Percentiles rank a stretch among this genome's conserved stretches.
These are phyloP conservation scores for Cubamyces sp. DNA, from an alignment of 768 basidiomycete genomes.

Conservation along the genomic window DNA sequence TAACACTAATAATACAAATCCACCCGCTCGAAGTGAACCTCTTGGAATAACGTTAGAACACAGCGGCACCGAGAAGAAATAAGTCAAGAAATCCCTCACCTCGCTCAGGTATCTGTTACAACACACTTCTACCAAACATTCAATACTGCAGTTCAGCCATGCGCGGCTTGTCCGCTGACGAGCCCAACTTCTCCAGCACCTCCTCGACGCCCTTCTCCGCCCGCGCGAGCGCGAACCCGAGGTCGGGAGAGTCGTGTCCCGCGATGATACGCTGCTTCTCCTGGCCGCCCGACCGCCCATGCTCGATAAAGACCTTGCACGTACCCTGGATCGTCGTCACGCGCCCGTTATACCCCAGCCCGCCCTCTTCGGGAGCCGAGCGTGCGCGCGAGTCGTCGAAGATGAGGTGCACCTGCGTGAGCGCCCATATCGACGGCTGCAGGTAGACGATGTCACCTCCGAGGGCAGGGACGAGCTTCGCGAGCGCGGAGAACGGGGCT, in stretches of 20 bases:
- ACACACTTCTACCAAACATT: not conserved
- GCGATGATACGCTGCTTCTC: constrained; percentile 32
- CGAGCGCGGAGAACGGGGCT: constrained; percentile 38
- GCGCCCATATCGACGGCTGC: constrained; percentile 43
- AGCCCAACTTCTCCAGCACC: constrained; percentile 29
- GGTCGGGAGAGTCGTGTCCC: constrained; percentile 26
- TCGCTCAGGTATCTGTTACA: not conserved
- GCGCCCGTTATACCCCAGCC: constrained; percentile 40
- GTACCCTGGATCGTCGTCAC: constrained; percentile 38
- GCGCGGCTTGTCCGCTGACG: constrained; percentile 17
- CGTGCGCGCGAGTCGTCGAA: constrained; percentile 47
- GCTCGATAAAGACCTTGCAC: constrained; percentile 41
- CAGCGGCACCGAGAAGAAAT: too few species aligned
- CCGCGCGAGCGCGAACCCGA: constrained; percentile 32
- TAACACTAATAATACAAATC: too few species aligned
- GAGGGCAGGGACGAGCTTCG: constrained; percentile 30
- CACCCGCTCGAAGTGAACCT: too few species aligned
- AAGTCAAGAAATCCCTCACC: not conserved
- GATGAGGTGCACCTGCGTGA: constrained; percentile 41
- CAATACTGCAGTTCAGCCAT: constrained; percentile 20
- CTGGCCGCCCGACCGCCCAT: constrained; percentile 32
- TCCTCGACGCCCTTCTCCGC: constrained; percentile 34
- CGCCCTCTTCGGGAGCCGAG: constrained; percentile 38
- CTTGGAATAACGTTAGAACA: too few species aligned
- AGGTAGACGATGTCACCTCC: constrained; percentile 41